Base-by-base conservation (phyloP, 139 green algal species). In the Haematococcus lacustris region DNA sequence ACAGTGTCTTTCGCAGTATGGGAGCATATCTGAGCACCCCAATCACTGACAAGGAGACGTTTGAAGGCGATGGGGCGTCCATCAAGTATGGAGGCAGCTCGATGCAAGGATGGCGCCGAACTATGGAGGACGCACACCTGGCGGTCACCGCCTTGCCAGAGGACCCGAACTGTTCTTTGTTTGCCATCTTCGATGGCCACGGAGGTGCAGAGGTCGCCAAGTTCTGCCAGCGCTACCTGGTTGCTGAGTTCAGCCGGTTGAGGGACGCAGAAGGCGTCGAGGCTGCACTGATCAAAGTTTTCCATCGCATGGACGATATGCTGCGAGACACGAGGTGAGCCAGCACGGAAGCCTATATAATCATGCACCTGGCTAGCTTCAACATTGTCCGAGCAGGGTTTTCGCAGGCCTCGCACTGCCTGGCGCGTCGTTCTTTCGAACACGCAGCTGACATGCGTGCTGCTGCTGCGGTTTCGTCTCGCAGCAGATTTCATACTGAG, bases 101-200 rank as follows among this genome's bases (percentile, higher is more conserved):
- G 32, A 97, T 96, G 91, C 91, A 97, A 78, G 91, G 91, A 1
- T 97, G 91, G 91, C 73, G 91, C 17, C 83, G 86, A 34, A 91
- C 85, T 28, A 88, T 90, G 83, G 86, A 91, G 76, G 89, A 94
- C 73, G 86, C 88, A 2, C 89, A 94, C 73, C 81, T 94, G 1
- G 84, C 86, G 4, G 70, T 79, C 62, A 67, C 75, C 23, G 51
- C 80, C 40, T 1, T 90, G 3, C 64, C 67, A 0, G 66, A 73
- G 50, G 70, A 79, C 39, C 53, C 71, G 25, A 77, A 79, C 40
- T 60, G 70, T 0, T 50, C 73, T 9, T 61, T 97, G 1, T 97
- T 97, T 73, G 93, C 88, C 5, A 89, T 97, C 1, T 96, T 97
- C 68, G 93, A 97, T 70, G 91, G 91, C 0, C 88, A 94, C 77